A percentile compares a stretch with the other conserved stretches of the same genome.
phyloP scores from a whole-genome alignment of 768 basidiomycete species.

The Mycena maculata region DNA sequence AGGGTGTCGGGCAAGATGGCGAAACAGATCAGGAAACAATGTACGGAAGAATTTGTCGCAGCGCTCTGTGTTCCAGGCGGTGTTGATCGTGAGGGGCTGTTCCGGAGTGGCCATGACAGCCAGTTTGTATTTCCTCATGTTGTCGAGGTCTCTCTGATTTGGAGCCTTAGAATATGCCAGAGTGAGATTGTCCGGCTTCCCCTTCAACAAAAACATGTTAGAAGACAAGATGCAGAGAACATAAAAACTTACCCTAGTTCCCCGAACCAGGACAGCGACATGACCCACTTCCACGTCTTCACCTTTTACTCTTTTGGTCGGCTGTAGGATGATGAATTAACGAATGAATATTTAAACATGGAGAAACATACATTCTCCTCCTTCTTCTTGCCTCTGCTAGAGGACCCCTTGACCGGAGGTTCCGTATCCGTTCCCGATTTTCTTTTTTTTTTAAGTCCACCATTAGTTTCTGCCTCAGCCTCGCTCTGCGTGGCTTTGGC shows the following conservation, averaged over 20 bases:
- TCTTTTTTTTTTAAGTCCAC: background rate
- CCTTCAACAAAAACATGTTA: background rate
- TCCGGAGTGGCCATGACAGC: background rate
- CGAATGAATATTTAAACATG: background rate
- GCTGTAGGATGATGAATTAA: background rate
- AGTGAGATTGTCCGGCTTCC: background rate
- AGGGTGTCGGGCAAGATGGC: background rate
- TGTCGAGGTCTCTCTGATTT: background rate
- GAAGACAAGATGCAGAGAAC: background rate
- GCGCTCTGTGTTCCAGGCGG: background rate
- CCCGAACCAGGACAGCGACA: background rate
- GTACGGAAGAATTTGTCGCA: background rate
- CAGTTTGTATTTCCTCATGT: background rate
- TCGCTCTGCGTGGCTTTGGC: background rate
- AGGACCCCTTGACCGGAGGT: background rate
- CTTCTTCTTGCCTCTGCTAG: background rate
- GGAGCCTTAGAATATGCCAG: background rate
- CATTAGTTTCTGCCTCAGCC: background rate
- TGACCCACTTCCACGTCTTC: background rate
- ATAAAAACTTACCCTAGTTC: background rate
- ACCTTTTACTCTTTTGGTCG: background rate
- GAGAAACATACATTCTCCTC: background rate
- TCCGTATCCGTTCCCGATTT: background rate
- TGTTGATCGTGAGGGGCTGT: background rate
- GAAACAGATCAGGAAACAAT: constrained; percentile 1